Conservation (phyloP, 352 stramenopile species). For the Globisporangium camurandrum region DNA sequence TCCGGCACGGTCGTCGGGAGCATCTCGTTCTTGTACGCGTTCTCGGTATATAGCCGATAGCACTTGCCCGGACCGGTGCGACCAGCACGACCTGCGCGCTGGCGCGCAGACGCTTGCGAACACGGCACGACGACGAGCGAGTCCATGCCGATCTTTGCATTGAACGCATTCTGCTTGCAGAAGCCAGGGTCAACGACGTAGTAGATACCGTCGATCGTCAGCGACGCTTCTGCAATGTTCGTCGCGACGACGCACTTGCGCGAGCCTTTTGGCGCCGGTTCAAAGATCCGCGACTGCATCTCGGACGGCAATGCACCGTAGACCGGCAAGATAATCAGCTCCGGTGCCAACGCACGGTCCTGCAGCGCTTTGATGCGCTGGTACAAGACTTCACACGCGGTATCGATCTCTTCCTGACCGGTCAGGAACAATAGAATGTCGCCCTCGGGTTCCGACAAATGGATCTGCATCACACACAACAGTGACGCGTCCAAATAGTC, state of each 20-base stretch:
- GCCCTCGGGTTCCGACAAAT: conserved; percentile 95
- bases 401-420: conserved; percentile 99
- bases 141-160: conserved; percentile 99
- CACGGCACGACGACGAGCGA: conserved; percentile 98
- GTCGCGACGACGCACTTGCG: conserved; percentile 99
- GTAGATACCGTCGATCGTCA: conserved; percentile 99
- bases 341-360: conserved; percentile 88
- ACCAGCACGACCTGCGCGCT: conserved; percentile 95
- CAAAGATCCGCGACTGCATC: conserved; percentile 99
- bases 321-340: conserved; percentile 97
- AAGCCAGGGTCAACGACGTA: conserved; percentile 94
- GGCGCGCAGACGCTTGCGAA: conserved; percentile 96
- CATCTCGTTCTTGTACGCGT: conserved; percentile 97
- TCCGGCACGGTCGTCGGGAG: conserved; percentile 96
- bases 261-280: conserved; percentile 91
- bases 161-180: conserved; percentile 99
- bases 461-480: conserved; percentile 99
- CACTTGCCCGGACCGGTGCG: conserved; percentile 98
- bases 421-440: conserved; percentile 99
- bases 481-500: conserved; percentile 98
- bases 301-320: conserved; percentile 97
- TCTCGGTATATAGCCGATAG: conserved; percentile 99
- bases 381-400: conserved; percentile 96
- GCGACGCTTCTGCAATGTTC: conserved; percentile 99
- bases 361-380: conserved; percentile 96